Evolutionary conservation across 2,329 filamentous ascomycete genomes (phyloP).

Genomic region (Leptographium radiaticola): DNA sequence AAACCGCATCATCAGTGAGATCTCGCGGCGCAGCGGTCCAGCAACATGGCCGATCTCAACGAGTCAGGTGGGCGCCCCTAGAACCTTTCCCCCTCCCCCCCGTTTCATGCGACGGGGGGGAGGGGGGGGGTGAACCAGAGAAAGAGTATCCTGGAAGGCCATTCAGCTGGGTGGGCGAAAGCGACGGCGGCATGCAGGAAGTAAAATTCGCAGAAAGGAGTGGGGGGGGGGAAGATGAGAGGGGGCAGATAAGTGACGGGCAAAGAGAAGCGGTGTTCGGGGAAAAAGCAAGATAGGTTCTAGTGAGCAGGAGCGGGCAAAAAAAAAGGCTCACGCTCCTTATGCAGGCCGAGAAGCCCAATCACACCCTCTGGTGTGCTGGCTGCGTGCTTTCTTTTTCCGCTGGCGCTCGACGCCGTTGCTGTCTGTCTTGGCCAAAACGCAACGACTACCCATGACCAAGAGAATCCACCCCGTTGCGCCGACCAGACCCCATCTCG

Average conservation of each 20-base stretch:
- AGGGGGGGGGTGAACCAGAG: background rate
- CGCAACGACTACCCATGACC: background rate
- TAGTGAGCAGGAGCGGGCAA: background rate
- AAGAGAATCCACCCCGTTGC: background rate
- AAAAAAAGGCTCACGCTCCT: background rate
- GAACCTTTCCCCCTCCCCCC: no score
- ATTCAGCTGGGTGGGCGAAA: background rate
- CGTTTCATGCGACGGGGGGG: no score
- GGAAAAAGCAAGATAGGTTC: background rate
- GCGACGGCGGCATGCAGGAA: background rate
- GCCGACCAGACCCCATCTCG: background rate
- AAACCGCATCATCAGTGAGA: no score
- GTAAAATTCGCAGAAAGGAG: background rate
- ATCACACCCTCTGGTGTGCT: background rate
- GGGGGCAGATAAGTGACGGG: background rate
- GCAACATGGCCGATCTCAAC: no score
- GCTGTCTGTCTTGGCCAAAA: background rate
- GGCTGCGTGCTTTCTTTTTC: background rate
- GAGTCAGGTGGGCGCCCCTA: no score
- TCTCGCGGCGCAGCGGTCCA: no score
- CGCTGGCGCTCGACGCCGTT: background rate
- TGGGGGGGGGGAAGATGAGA: background rate
- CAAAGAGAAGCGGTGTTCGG: background rate
- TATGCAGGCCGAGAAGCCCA: background rate
- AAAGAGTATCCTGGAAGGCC: background rate